Base-by-base conservation (phyloP, 345 rosid species). In the Sisymbrium altissimum region DNA sequence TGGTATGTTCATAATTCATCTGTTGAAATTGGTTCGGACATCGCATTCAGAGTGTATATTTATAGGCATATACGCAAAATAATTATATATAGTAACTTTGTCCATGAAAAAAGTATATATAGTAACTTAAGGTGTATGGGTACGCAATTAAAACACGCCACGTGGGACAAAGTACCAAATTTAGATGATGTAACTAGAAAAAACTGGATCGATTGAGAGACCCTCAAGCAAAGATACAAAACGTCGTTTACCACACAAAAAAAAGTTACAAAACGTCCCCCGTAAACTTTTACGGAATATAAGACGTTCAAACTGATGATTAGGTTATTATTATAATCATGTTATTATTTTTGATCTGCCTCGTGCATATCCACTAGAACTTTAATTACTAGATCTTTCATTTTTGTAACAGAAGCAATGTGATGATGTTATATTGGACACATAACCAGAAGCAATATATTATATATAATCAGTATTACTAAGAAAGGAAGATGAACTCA, bases 41-140 rank as follows among this genome's bases (percentile, higher is more conserved):
- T 76, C 80, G 29, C 75, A 64, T 64, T 77, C 80, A 77, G 65
- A 71, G 63, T 56, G 62, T 71, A 70, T 58, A 76, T 11, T 32
- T 68, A 52, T 75, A 41, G 48, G 49, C 45, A 61, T 45, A 64
- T 64, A 64, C 45, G 14, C 45, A 56, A 46, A 70, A 45, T 19
- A 77, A 64, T 70, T 10, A 36, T 21, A 18, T 38, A 14, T 30
- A 54, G 14, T 64, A 35, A 36, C 29, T 44, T 14, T n/a, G n/a
- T n/a, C n/a, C n/a, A n/a, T n/a, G n/a, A n/a, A n/a, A n/a, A n/a
- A n/a, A n/a, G n/a, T n/a, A n/a, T n/a, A 23, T 38, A 14, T 30
- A 54, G 14, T 64, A 35, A 36, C 29, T 44, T 14, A 64, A 25
- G 32, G 69, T 61, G 39, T 19, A 33, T 43, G 68, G 4, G 32